Base-by-base conservation (phyloP, 352 stramenopile species). In the Phytophthora pseudosyringae region DNA sequence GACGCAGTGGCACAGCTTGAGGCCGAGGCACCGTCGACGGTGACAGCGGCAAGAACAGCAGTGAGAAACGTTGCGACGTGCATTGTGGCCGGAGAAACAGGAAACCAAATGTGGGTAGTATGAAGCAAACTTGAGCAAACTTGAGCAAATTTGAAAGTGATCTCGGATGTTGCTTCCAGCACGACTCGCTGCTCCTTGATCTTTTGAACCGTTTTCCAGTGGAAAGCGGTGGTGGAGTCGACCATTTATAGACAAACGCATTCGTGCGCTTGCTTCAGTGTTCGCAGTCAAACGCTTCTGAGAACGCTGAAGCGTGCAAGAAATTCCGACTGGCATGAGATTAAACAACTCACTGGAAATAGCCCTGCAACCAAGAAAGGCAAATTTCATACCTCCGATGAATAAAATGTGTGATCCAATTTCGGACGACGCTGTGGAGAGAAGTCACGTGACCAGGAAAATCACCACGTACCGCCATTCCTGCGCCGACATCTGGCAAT, bases 231-330 rank as follows among this genome's bases (percentile, higher is more conserved):
- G 35, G 12, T 26, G 26, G 21, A 4, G 39, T 21, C 12, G 44
- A 52, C 50, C 52, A 48, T 44, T 69, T 56, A 52, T 66, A 59
- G 62, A 51, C 47, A 36, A 57, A 48, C 54, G 45, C n/a, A 46
- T 43, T 5, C 15, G 10, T 21, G 21, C 21, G 21, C 21, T 21
- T 21, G 21, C 21, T 21, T 5, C 18, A 28, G 5, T 45, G 11
- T 21, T 3, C 12, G 31, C 39, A 41, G 54, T 69, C 53, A 40
- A 51, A 59, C 53, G 16, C 55, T 50, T 64, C 61, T 69, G 61
- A 69, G 61, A 53, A 69, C 46, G 32, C 16, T 36, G 31, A 49
- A 50, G 21, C 18, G 33, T 47, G 15, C 41, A 50, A 43, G 41
- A 62, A 67, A 29, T 40, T 38, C 54, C 40, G 3, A 39, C 11